Percentiles rank a stretch among this genome's conserved stretches.
These are phyloP conservation scores for Cornus florida DNA, from an alignment of 148 eudicot genomes.

Conservation along the genomic window DNA sequence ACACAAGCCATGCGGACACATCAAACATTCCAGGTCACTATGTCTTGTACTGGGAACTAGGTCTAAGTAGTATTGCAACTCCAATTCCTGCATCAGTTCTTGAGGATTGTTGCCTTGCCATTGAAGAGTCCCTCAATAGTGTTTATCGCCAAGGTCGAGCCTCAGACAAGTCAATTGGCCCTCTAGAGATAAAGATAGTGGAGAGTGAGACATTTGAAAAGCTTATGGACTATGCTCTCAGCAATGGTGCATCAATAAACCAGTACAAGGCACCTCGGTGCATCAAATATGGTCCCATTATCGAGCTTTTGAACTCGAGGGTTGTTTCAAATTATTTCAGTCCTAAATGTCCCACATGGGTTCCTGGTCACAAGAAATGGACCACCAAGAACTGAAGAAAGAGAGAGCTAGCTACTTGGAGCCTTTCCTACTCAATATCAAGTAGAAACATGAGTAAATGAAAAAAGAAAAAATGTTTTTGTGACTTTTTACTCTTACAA, in stretches of 20 bases:
- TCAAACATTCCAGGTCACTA: slow-evolving; percentile 42
- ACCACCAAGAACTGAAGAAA: neutral
- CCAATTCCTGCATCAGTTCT: slow-evolving; percentile 16
- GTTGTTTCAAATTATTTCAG: slow-evolving; percentile 20
- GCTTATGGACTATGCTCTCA: slow-evolving; percentile 43
- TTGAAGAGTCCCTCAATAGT: slow-evolving; percentile 33
- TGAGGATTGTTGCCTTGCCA: slow-evolving; percentile 28
- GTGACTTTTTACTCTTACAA: too few relatives aligned
- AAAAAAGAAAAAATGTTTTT: too few relatives aligned
- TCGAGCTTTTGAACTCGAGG: slow-evolving; percentile 23
- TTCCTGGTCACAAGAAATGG: slow-evolving; percentile 21
- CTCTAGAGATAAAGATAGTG: slow-evolving; percentile 43
- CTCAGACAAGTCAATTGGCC: slow-evolving; percentile 33
- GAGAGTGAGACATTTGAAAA: slow-evolving; percentile 37
- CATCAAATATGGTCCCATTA: slow-evolving; percentile 13
- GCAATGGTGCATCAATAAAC: slow-evolving; percentile 18
- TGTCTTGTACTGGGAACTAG: slow-evolving; percentile 34
- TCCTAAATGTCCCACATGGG: slow-evolving; percentile 23
- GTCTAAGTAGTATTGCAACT: slow-evolving; percentile 6
- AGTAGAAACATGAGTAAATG: too few relatives aligned
- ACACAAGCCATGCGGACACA: slow-evolving; percentile 38
- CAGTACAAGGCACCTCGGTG: slow-evolving; percentile 28
- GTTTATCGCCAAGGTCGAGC: slow-evolving; percentile 40
- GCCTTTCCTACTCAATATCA: too few relatives aligned
- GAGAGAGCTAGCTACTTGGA: neutral